Conservation (phyloP, 352 stramenopile genomes). For the Globisporangium rhizosaccharum region DNA sequence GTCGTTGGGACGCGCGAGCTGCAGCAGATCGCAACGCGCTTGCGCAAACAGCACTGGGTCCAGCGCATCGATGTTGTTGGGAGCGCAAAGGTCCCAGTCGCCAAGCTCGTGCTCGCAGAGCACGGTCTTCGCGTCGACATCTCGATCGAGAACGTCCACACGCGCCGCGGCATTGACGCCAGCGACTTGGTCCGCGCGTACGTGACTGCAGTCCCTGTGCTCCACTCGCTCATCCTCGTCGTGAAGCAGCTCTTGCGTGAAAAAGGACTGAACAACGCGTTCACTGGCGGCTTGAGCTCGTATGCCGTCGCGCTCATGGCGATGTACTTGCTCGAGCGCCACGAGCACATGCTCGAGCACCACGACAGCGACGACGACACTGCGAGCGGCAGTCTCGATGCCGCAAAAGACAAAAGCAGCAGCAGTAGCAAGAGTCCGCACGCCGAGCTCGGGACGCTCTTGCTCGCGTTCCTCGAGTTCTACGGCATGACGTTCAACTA, state of each 20-base stretch:
- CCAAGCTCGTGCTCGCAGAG: constrained; percentile 66
- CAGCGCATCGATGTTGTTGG: constrained; percentile 78
- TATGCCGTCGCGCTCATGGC: constrained; percentile 86
- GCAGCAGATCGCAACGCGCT: constrained; percentile 41
- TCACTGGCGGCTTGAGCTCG: constrained; percentile 84
- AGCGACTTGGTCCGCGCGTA: constrained; percentile 80
- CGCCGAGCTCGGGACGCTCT: constrained; percentile 42
- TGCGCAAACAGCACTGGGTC: constrained; percentile 66
- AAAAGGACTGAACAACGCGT: constrained; percentile 87
- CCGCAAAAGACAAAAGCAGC: background rate
- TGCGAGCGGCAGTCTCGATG: background rate
- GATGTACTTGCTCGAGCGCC: constrained; percentile 74
- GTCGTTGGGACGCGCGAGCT: constrained; percentile 46
- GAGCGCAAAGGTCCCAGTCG: constrained; percentile 80
- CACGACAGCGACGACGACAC: background rate
- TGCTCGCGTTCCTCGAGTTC: constrained; percentile 88
- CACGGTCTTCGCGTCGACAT: constrained; percentile 80
- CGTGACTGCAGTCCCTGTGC: constrained; percentile 48
- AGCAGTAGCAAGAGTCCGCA: constrained; percentile 7
- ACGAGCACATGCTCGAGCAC: constrained; percentile 8
- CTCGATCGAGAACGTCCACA: constrained; percentile 86
- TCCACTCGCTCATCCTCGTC: constrained; percentile 81
- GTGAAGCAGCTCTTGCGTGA: constrained; percentile 84
- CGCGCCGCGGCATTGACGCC: constrained; percentile 68
- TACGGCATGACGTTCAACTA: constrained; percentile 86